These are phyloP conservation scores for Mortierella sp. DNA, from an alignment of 371 early-diverging fungal genomes.

Conservation along the genomic window DNA sequence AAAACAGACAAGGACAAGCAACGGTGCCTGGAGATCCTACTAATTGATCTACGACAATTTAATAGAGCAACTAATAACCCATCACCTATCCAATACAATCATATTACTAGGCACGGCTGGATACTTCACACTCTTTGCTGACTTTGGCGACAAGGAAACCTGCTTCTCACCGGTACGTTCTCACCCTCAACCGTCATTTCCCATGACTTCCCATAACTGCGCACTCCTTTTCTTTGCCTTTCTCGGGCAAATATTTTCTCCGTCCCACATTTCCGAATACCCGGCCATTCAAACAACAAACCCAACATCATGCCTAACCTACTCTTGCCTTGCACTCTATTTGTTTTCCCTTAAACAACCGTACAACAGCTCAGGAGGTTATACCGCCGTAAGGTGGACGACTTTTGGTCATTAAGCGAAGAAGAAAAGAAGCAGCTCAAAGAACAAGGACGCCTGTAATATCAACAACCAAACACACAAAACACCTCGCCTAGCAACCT, in stretches of 20 bases:
- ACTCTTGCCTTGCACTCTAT: background rate
- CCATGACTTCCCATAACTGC: background rate
- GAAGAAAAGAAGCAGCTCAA: constrained; percentile 57
- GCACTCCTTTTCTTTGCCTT: background rate
- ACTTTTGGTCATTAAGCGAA: constrained; percentile 57
- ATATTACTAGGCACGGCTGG: constrained; percentile 35
- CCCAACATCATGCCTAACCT: background rate
- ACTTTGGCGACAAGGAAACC: constrained; percentile 56
- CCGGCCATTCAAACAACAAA: background rate
- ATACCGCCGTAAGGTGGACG: constrained; percentile 45
- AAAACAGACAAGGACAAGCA: background rate
- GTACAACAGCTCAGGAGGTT: constrained; percentile 32
- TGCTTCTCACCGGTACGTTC: constrained; percentile 51
- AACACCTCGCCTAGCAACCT: background rate
- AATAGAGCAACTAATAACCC: background rate
- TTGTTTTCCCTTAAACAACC: background rate
- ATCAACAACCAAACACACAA: background rate
- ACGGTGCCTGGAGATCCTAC: background rate
- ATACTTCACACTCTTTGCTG: constrained; percentile 52
- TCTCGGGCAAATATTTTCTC: background rate
- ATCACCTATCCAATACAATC: background rate
- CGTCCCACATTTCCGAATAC: background rate
- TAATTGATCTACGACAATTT: background rate
- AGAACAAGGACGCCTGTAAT: constrained; percentile 55
- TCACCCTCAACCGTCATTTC: background rate